A percentile compares a stretch with the other conserved stretches of the same genome.
phyloP scores from a whole-genome alignment of 306 rosid species.

The Carpinus fangiana region DNA sequence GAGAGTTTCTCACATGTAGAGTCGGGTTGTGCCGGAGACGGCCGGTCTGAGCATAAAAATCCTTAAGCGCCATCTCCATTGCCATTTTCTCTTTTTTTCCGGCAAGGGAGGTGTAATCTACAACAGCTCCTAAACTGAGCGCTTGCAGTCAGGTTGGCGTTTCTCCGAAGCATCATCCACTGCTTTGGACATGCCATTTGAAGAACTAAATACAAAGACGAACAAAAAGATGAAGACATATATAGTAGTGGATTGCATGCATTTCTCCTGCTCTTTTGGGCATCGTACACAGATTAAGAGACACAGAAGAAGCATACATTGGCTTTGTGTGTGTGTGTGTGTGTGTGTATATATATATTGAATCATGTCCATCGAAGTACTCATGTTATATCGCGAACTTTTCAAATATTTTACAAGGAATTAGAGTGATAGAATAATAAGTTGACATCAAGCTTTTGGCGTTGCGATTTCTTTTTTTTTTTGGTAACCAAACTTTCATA shows the following conservation, averaged over 20 bases:
- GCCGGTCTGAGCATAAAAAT: not conserved
- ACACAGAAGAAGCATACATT: too few relatives aligned
- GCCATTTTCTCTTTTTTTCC: constrained; percentile 21
- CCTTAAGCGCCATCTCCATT: constrained; percentile 12
- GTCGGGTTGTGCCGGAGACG: not conserved
- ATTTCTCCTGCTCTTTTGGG: not conserved
- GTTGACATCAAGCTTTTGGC: too few relatives aligned
- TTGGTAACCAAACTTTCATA: too few relatives aligned
- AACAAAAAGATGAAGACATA: not conserved
- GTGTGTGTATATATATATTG: too few relatives aligned
- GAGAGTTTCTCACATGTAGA: constrained; percentile 12
- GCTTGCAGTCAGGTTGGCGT: not conserved
- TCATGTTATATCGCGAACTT: too few relatives aligned
- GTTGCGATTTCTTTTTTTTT: too few relatives aligned
- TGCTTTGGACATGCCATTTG: not conserved
- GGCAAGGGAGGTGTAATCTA: not conserved
- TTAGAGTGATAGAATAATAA: too few relatives aligned
- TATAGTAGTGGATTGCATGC: not conserved
- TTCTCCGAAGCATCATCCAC: not conserved
- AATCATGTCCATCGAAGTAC: too few relatives aligned
- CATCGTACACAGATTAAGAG: not conserved
- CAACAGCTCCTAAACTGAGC: constrained; percentile 13
- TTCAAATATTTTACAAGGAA: too few relatives aligned
- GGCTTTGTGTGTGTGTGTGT: too few relatives aligned
- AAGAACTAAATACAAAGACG: not conserved